Evolutionary conservation across 2,329 filamentous ascomycete genomes (phyloP).

Genomic region (Sclerotinia borealis): DNA sequence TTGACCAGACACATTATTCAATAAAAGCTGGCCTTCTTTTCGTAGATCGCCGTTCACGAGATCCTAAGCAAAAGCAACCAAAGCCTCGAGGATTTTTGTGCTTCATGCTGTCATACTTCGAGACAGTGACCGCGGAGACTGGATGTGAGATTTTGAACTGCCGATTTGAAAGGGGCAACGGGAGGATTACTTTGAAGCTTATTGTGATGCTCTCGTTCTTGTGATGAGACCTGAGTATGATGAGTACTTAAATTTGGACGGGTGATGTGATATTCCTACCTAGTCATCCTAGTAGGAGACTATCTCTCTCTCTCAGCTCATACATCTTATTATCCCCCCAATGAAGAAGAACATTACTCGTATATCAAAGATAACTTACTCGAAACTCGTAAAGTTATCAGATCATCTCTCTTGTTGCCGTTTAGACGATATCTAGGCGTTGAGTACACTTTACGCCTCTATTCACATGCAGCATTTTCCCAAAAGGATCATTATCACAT

Average conservation of each 20-base stretch:
- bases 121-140: neutral
- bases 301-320: neutral
- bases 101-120: neutral
- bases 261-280: neutral
- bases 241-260: neutral
- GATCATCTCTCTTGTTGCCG: neutral
- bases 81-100: neutral
- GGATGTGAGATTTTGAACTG: slow-evolving; percentile 2
- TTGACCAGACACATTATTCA: neutral
- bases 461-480: neutral
- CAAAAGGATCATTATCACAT: neutral
- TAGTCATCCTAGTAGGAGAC: neutral
- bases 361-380: neutral
- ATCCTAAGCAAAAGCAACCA: neutral
- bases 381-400: neutral
- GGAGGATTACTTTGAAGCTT: slow-evolving; percentile 4
- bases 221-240: neutral
- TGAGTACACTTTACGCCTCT: neutral
- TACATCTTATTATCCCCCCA: neutral
- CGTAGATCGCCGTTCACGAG: neutral
- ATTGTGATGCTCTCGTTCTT: neutral
- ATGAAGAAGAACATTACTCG: neutral
- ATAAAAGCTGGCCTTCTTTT: neutral
- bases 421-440: neutral
- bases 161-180: neutral